phyloP scores from a whole-genome alignment of 352 stramenopile species.

The Globisporangium nodosum region DNA sequence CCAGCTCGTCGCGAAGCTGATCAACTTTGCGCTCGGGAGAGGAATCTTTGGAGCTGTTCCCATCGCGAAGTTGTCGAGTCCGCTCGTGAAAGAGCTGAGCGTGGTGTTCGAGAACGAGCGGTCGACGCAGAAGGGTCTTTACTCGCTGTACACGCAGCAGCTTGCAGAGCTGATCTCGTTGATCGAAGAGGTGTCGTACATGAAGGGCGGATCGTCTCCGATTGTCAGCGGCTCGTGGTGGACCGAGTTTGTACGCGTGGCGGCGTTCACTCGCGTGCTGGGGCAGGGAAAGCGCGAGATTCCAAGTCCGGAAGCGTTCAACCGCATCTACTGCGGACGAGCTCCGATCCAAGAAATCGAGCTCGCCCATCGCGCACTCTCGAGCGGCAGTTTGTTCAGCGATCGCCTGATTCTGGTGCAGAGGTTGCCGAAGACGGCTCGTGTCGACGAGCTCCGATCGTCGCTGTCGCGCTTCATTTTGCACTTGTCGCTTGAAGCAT shows the following conservation, averaged over 20 bases:
- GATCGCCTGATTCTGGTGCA: constrained; percentile 60
- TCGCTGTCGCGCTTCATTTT: constrained; percentile 53
- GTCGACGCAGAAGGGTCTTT: constrained; percentile 53
- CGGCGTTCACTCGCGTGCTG: constrained; percentile 50
- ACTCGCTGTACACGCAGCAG: constrained; percentile 63
- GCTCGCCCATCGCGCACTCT: constrained; percentile 21
- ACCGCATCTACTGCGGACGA: constrained; percentile 48
- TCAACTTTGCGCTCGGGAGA: constrained; percentile 59
- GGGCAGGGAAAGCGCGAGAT: constrained; percentile 33
- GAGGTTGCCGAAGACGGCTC: constrained; percentile 54
- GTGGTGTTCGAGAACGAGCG: constrained; percentile 62
- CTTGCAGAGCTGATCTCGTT: constrained; percentile 54
- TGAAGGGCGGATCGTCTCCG: constrained; percentile 44
- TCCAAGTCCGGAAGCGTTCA: constrained; percentile 30
- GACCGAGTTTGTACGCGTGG: constrained; percentile 54
- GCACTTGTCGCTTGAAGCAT: constrained; percentile 66
- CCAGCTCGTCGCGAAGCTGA: constrained; percentile 49
- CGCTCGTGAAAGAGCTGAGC: constrained; percentile 42
- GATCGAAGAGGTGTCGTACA: constrained; percentile 49
- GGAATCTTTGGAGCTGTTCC: constrained; percentile 48
- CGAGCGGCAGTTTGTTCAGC: constrained; percentile 31
- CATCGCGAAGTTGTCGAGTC: constrained; percentile 44
- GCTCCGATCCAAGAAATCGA: constrained; percentile 57
- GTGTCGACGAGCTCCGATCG: constrained; percentile 27
- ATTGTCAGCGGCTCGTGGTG: constrained; percentile 45